A percentile compares a stretch with the other conserved stretches of the same genome.
Conservation (phyloP, 345 rosid species). For the Stellera chamaejasme region DNA sequence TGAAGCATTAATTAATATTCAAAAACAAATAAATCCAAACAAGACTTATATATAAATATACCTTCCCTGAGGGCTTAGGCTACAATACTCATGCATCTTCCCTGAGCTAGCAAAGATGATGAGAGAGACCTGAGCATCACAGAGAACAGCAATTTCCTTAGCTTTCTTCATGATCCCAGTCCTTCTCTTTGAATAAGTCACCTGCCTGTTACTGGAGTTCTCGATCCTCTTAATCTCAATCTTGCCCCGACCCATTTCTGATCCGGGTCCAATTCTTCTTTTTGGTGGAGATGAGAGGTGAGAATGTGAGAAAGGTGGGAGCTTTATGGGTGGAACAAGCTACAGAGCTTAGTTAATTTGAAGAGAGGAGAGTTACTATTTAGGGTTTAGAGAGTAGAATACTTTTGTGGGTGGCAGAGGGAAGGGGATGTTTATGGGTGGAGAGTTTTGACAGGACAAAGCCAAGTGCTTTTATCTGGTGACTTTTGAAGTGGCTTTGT, state of each 20-base stretch:
- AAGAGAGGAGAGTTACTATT: conserved; percentile 31
- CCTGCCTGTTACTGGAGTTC: conserved; percentile 68
- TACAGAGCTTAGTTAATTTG: conserved; percentile 14
- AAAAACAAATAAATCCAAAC: background rate
- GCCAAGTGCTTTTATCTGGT: conserved; percentile 21
- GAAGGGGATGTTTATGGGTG: conserved; percentile 35
- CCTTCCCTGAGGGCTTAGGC: conserved; percentile 18
- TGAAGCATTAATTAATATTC: background rate
- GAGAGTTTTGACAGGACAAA: conserved; percentile 27
- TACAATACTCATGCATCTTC: conserved; percentile 56
- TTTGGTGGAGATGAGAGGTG: conserved; percentile 10
- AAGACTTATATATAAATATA: background rate
- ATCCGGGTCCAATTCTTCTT: background rate
- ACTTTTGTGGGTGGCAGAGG: conserved; percentile 45
- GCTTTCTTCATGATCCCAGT: conserved; percentile 74
- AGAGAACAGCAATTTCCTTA: conserved; percentile 61
- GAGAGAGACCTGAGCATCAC: conserved; percentile 79
- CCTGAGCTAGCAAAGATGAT: conserved; percentile 58
- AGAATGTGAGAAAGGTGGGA: background rate
- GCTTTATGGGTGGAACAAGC: conserved; percentile 6
- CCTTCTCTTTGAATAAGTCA: conserved; percentile 69
- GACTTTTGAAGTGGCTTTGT: conserved; percentile 14
- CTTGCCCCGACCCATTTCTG: conserved; percentile 70
- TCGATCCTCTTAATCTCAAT: conserved; percentile 81
- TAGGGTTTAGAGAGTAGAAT: conserved; percentile 30